Base-by-base conservation (phyloP, 2,329 filamentous ascomycete genomes). In the Colletotrichum destructivum region DNA sequence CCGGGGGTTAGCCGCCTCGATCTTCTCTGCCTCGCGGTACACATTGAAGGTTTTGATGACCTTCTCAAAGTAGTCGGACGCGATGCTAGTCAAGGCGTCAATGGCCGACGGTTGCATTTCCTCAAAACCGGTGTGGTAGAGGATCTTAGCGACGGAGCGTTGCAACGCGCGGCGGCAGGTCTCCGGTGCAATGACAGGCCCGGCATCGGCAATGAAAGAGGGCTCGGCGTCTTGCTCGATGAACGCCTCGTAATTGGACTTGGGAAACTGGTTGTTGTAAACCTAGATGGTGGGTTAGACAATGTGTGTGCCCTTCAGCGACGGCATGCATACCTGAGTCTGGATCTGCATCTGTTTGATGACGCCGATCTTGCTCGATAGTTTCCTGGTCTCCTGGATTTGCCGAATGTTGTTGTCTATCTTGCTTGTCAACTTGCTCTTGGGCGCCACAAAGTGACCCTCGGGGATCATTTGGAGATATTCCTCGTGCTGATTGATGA, bases 301-400 rank as follows among this genome's bases (percentile, higher is more conserved):
- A 56, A 69, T 40, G 8, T n/a, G 16, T 44, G 21, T 44, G 23
- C 54, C 42, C 15, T 35, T 26, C 35, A 16, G 18, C 18, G n/a
- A 46, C 60, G 9, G 49, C 38, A 40, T 61, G 78, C 85, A 79
- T 89, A 94, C 94, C 89, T 98, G 96, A 62, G 95, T 94, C 81
- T 99, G 96, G 65, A 98, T 90, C 83, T 99, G 96, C 96, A 99
- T 99, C 84, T 99, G 96, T 85, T 98, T 99, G 80, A 99, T 96
- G 73, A 99, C 94, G 60, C 94, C 92, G 80, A 99, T 98, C 83
- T 98, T 99, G 13, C 95, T 95, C 77, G 95, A 97, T 40, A 99
- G 89, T 80, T 98, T 98, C 76, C 96, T 89, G 0, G 96, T 99
- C 78, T 98, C 96, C 81, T 99, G 96, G 88, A 99, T 95, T 79